Percentiles rank a stretch among this genome's conserved stretches.
Conservation (phyloP, 139 green algal species). For the Desmodesmus armatus region DNA sequence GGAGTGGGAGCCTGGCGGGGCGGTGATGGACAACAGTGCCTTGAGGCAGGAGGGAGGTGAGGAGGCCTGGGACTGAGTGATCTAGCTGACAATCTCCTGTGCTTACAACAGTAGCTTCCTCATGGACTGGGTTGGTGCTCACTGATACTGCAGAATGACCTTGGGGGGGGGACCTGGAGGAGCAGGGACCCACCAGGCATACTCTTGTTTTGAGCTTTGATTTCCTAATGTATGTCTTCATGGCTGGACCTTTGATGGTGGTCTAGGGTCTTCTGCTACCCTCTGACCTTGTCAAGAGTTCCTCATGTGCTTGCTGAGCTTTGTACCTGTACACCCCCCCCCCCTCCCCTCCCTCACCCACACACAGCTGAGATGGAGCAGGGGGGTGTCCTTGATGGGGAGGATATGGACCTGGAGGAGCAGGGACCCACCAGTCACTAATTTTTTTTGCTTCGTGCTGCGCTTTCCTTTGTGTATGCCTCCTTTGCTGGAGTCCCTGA, state of each 20-base stretch:
- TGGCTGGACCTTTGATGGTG: background rate
- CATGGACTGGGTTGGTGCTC: no score
- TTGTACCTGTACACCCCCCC: background rate
- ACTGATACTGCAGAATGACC: no score
- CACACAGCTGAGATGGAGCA: background rate
- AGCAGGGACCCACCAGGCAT: no score
- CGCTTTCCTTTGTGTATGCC: background rate
- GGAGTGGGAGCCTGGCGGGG: constrained; percentile 83
- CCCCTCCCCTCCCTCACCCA: no score
- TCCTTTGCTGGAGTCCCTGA: background rate
- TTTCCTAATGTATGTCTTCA: background rate
- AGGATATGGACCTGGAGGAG: no score
- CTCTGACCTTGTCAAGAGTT: background rate
- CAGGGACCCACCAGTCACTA: no score
- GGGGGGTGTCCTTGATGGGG: background rate
- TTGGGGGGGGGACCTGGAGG: no score
- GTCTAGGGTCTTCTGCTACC: no score
- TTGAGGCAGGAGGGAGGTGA: constrained; percentile 11
- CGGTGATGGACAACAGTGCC: constrained; percentile 49
- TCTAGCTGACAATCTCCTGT: no score
- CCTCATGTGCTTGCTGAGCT: background rate
- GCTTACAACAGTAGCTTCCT: no score
- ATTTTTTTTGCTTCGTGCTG: background rate
- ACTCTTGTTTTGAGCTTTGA: background rate
- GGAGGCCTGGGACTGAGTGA: no score